Percentiles rank a stretch among this genome's conserved stretches.
These are phyloP conservation scores for Discostella stelligeroides DNA, from an alignment of 108 stramenopile genomes.

Conservation along the genomic window DNA sequence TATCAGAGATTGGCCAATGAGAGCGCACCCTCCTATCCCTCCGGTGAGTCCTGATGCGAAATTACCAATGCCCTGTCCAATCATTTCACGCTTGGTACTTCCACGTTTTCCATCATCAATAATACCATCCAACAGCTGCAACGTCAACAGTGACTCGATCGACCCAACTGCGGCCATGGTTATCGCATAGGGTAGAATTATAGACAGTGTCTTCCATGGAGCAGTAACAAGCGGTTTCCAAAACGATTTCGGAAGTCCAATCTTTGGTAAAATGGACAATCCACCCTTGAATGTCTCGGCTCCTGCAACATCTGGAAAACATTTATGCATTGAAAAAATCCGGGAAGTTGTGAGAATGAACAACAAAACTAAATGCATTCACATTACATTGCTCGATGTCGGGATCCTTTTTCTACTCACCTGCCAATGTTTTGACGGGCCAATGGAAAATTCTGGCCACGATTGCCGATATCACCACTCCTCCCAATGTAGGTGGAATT, in stretches of 20 bases:
- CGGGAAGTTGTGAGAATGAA: neutral
- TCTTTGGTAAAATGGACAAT: slow-evolving; percentile 63
- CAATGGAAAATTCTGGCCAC: slow-evolving; percentile 51
- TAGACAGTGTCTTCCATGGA: slow-evolving; percentile 55
- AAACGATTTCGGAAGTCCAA: slow-evolving; percentile 51
- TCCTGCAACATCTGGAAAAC: slow-evolving; percentile 48
- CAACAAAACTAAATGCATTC: neutral
- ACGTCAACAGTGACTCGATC: slow-evolving; percentile 73
- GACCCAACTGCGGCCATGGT: slow-evolving; percentile 82
- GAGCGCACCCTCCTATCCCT: slow-evolving; percentile 85
- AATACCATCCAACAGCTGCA: slow-evolving; percentile 82
- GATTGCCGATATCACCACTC: slow-evolving; percentile 53
- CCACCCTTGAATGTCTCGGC: slow-evolving; percentile 72
- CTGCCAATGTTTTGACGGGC: slow-evolving; percentile 65
- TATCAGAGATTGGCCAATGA: slow-evolving; percentile 84
- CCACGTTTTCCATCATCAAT: slow-evolving; percentile 77
- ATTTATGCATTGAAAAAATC: neutral
- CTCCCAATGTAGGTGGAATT: slow-evolving; percentile 71
- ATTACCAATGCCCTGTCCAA: slow-evolving; percentile 79
- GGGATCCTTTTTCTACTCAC: neutral
- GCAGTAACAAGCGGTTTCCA: slow-evolving; percentile 55
- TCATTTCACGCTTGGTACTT: slow-evolving; percentile 64
- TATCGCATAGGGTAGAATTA: slow-evolving; percentile 67
- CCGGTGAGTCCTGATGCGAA: slow-evolving; percentile 67
- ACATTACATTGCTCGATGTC: neutral